phyloP scores from a whole-genome alignment of 257 asterid species.

The Cordia subcordata region DNA sequence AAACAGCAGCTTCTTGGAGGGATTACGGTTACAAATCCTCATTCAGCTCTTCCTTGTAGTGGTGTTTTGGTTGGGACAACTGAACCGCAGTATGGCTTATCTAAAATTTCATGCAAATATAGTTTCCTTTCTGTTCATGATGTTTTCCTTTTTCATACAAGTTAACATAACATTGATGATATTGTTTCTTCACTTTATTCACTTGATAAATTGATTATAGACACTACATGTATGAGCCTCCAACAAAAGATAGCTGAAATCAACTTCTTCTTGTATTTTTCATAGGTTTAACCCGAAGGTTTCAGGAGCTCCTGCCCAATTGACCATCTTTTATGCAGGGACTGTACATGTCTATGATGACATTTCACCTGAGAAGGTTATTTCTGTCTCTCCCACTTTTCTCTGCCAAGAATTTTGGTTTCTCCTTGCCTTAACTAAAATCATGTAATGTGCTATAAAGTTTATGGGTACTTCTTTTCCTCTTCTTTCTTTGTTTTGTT shows the following conservation, averaged over 20 bases:
- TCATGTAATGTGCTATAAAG: too few species aligned
- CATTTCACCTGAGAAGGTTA: conserved; percentile 56
- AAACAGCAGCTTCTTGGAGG: conserved; percentile 49
- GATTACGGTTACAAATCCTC: conserved; percentile 34
- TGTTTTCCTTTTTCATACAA: too few species aligned
- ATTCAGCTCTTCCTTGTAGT: conserved; percentile 24
- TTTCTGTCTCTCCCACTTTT: too few species aligned
- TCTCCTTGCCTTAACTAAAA: not conserved
- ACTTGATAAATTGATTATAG: too few species aligned
- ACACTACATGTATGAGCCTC: too few species aligned
- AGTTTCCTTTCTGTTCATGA: not conserved
- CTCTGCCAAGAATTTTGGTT: not conserved
- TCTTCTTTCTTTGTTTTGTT: not conserved
- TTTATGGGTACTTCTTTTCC: not conserved
- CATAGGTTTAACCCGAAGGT: conserved; percentile 33
- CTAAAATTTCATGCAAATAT: too few species aligned
- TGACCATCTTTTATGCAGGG: conserved; percentile 63
- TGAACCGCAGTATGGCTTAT: conserved; percentile 42
- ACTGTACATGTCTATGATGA: conserved; percentile 51
- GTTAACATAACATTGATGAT: too few species aligned
- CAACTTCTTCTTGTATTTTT: too few species aligned
- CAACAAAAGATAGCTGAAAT: too few species aligned
- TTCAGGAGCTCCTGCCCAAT: conserved; percentile 43
- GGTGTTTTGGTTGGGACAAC: conserved; percentile 35
- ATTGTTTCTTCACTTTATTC: too few species aligned